A percentile compares a stretch with the other conserved stretches of the same genome.
Conservation (phyloP, 805 yeast genomes). For the Nakazawaea ambrosiae region DNA sequence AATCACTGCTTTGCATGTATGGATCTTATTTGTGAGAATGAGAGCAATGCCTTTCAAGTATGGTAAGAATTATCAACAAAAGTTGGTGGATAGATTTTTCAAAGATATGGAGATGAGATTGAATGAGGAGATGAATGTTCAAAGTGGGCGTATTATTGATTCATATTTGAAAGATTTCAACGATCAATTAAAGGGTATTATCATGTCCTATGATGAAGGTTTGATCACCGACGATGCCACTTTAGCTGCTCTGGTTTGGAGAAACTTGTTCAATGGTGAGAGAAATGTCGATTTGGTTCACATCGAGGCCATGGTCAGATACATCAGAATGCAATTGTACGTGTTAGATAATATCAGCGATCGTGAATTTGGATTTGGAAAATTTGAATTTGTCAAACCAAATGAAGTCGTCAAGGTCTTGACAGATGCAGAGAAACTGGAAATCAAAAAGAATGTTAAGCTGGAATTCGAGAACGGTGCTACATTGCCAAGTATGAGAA, state of each 20-base stretch:
- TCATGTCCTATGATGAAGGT: constrained; percentile 91
- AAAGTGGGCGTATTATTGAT: constrained; percentile 75
- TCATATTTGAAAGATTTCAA: constrained; percentile 86
- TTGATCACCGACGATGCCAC: constrained; percentile 72
- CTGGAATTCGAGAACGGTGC: constrained; percentile 43
- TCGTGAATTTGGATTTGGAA: constrained; percentile 89
- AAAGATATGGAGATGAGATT: constrained; percentile 83
- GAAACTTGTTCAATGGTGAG: constrained; percentile 86
- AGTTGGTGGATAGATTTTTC: constrained; percentile 81
- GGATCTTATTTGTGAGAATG: constrained; percentile 94
- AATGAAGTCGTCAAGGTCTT: constrained; percentile 69
- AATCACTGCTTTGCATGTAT: constrained; percentile 80
- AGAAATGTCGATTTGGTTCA: constrained; percentile 75
- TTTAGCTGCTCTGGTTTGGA: constrained; percentile 75
- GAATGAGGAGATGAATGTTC: constrained; percentile 79
- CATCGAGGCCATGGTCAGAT: constrained; percentile 83
- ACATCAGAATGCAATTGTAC: constrained; percentile 83
- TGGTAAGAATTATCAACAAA: constrained; percentile 87
- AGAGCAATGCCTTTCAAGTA: constrained; percentile 90
- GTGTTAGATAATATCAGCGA: constrained; percentile 82
- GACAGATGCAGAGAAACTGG: constrained; percentile 55
- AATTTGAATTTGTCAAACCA: constrained; percentile 79
- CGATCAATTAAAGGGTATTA: constrained; percentile 81
- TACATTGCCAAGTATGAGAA: constrained; percentile 54
- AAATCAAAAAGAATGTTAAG: constrained; percentile 42